Conservation (phyloP, 2,329 filamentous ascomycete genomes). For the Pseudocercospora vitis region DNA sequence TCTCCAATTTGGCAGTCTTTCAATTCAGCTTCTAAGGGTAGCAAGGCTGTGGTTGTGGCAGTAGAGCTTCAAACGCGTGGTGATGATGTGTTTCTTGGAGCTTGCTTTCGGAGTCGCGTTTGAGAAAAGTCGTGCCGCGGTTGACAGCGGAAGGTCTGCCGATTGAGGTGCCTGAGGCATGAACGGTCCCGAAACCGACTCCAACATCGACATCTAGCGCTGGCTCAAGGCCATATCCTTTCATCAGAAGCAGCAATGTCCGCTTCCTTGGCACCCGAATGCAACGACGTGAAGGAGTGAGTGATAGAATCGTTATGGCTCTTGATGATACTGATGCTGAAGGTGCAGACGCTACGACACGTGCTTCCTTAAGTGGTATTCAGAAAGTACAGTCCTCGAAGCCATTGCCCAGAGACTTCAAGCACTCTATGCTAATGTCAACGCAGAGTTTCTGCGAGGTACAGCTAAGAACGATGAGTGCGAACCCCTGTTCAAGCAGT, state of each 20-base stretch:
- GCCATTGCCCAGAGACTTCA: neutral
- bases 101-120: neutral
- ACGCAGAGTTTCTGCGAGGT: slow-evolving; percentile 78
- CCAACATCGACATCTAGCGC: neutral
- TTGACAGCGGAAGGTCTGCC: neutral
- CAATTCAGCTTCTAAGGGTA: neutral
- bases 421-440: neutral
- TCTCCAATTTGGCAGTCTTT: neutral
- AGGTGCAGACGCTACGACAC: slow-evolving; percentile 84
- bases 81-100: neutral
- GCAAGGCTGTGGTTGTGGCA: neutral
- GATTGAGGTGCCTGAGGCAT: neutral
- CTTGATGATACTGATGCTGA: slow-evolving; percentile 2
- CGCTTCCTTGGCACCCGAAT: slow-evolving; percentile 89
- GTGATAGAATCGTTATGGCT: no score
- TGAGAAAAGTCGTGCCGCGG: neutral
- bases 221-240: neutral
- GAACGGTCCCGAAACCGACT: neutral
- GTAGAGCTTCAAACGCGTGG: neutral
- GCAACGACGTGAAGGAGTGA: slow-evolving; percentile 94
- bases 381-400: slow-evolving; percentile 87
- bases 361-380: slow-evolving; percentile 99
- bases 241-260: slow-evolving; percentile 63
- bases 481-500: slow-evolving; percentile 79
- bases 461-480: slow-evolving; percentile 84